phyloP scores from a whole-genome alignment of 2,329 filamentous ascomycete genomes.

The Pezizomycotina sp. region DNA sequence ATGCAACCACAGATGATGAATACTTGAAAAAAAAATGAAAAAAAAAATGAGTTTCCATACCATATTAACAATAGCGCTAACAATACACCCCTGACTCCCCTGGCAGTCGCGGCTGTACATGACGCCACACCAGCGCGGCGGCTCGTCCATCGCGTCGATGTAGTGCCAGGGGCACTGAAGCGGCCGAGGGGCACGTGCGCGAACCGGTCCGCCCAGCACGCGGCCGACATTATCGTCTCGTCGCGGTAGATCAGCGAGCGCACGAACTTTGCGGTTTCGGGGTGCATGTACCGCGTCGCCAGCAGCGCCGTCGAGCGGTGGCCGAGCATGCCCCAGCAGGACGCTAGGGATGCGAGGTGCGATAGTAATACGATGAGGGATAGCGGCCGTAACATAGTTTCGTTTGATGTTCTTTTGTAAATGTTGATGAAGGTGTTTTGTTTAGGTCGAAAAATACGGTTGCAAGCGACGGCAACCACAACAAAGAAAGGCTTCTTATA shows the following conservation, averaged over 20 bases:
- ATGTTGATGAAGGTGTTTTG: no score
- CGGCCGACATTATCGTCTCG: conserved; percentile 46
- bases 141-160: conserved; percentile 50
- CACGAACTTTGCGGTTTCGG: conserved; percentile 41
- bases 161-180: conserved; percentile 49
- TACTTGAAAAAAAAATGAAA: conserved; percentile 27
- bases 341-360: no score
- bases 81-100: conserved; percentile 40
- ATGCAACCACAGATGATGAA: no score
- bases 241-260: conserved; percentile 40
- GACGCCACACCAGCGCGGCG: conserved; percentile 42
- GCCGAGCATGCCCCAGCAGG: conserved; percentile 35
- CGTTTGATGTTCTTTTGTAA: no score
- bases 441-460: no score
- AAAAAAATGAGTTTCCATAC: conserved; percentile 8
- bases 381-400: no score
- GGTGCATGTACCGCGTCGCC: conserved; percentile 43
- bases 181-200: conserved; percentile 47
- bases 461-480: no score
- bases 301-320: conserved; percentile 51
- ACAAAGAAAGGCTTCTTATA: no score
- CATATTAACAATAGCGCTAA: conserved; percentile 34
- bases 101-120: conserved; percentile 46
- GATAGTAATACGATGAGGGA: no score
- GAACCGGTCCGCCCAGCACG: conserved; percentile 51